Evolutionary conservation across 495 filamentous ascomycete genomes (phyloP).

Genomic region (Cercophora sp.): DNA sequence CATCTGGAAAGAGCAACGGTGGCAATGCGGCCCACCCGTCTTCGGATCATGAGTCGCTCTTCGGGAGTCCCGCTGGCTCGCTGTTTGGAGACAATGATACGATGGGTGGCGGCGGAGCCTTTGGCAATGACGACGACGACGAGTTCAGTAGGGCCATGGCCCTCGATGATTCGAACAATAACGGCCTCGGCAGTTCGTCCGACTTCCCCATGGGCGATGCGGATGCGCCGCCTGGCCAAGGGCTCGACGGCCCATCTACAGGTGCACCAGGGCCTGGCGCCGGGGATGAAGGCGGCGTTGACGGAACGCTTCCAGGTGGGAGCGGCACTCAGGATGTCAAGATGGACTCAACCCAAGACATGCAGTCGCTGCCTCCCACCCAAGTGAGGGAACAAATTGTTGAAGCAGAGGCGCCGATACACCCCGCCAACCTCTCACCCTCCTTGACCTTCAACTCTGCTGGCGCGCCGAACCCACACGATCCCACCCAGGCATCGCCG

Average conservation of each 20-base stretch:
- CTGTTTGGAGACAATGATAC: conserved; percentile 58
- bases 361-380: background rate
- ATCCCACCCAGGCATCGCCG: conserved; percentile 49
- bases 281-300: background rate
- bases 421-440: conserved; percentile 27
- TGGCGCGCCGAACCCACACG: conserved; percentile 26
- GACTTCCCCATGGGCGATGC: conserved; percentile 39
- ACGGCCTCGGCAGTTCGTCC: conserved; percentile 45
- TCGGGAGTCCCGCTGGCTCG: conserved; percentile 51
- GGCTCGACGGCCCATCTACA: background rate
- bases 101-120: conserved; percentile 52
- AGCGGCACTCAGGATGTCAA: background rate
- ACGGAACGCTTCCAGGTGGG: background rate
- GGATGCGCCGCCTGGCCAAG: conserved; percentile 7
- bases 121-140: conserved; percentile 77
- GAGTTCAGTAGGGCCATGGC: conserved; percentile 75
- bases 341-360: background rate
- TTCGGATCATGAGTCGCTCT: conserved; percentile 73
- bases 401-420: conserved; percentile 11
- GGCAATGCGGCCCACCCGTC: conserved; percentile 41
- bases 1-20: background rate
- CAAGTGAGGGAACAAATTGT: conserved; percentile 6
- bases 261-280: background rate
- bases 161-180: conserved; percentile 28
- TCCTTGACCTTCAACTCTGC: conserved; percentile 26